These are phyloP conservation scores for Cutaneotrichosporon cavernicola DNA, from an alignment of 1,284 basidiomycete species.

Conservation along the genomic window DNA sequence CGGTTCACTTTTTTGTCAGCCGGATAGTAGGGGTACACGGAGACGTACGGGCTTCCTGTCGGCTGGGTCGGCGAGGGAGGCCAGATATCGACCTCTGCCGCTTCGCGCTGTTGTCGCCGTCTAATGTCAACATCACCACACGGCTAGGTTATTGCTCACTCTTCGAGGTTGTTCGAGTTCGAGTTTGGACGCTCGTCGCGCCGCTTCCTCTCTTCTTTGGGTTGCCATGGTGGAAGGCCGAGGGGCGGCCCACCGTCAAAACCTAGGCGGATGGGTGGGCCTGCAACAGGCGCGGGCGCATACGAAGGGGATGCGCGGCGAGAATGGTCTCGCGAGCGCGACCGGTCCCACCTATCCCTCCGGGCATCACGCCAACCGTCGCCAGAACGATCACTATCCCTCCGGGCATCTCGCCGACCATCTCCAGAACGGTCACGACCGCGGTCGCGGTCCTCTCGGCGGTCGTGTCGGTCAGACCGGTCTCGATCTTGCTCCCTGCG, in stretches of 20 bases:
- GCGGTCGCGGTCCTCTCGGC: no score
- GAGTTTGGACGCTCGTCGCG: neutral
- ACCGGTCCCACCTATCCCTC: neutral
- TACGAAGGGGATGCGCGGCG: neutral
- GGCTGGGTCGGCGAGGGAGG: slow-evolving; percentile 72
- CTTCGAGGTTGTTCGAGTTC: slow-evolving; percentile 20
- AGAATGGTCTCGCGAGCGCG: neutral
- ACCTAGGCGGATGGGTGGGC: slow-evolving; percentile 11
- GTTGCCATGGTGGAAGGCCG: slow-evolving; percentile 11
- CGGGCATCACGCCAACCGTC: no score
- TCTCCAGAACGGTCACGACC: no score
- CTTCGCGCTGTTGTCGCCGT: slow-evolving; percentile 70
- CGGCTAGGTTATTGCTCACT: slow-evolving; percentile 2
- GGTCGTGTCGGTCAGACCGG: no score
- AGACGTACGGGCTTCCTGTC: slow-evolving; percentile 15
- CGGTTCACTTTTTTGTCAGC: neutral
- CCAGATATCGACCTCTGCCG: slow-evolving; percentile 69
- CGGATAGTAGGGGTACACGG: neutral
- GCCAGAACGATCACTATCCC: no score
- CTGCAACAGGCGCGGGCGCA: neutral
- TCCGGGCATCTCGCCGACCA: no score
- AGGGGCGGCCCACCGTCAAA: slow-evolving; percentile 13
- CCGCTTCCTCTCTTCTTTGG: neutral
- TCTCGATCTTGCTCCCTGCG: no score
- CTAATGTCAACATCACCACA: slow-evolving; percentile 54